Evolutionary conservation across 805 yeast genomes (phyloP).

Genomic region (Schwanniomyces vanrijiae): DNA sequence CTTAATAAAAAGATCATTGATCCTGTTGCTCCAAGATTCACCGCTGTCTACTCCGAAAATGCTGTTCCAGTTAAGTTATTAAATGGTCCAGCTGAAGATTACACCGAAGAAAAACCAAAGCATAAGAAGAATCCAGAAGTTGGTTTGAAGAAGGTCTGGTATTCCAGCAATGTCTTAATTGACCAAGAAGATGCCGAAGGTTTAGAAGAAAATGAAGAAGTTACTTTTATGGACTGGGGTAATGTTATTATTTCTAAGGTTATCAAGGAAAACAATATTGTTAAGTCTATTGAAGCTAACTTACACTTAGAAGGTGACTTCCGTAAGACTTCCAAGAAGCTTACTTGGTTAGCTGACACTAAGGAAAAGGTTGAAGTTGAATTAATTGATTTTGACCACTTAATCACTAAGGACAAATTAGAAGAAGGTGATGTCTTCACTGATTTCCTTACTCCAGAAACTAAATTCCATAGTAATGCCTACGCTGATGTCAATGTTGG

Average conservation of each 20-base stretch:
- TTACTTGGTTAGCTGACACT: slow-evolving; percentile 92
- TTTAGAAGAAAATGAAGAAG: slow-evolving; percentile 78
- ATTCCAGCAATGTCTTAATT: slow-evolving; percentile 60
- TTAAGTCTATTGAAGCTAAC: slow-evolving; percentile 68
- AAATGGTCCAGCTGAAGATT: slow-evolving; percentile 66
- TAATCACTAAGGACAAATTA: slow-evolving; percentile 90
- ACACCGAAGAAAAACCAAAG: slow-evolving; percentile 75
- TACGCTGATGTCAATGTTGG: slow-evolving; percentile 78
- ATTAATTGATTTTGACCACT: slow-evolving; percentile 88
- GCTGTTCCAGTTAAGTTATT: slow-evolving; percentile 67
- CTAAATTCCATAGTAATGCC: slow-evolving; percentile 80
- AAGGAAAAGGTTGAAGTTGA: slow-evolving; percentile 70
- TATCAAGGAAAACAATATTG: slow-evolving; percentile 57
- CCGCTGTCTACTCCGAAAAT: slow-evolving; percentile 66
- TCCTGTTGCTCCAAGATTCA: slow-evolving; percentile 94
- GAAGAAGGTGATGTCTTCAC: slow-evolving; percentile 94
- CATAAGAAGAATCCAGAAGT: slow-evolving; percentile 94
- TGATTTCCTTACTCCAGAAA: slow-evolving; percentile 83
- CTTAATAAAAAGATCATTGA: slow-evolving; percentile 95
- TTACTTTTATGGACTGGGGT: slow-evolving; percentile 99
- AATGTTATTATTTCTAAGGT: slow-evolving; percentile 78
- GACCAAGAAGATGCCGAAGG: slow-evolving; percentile 83
- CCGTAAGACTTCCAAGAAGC: slow-evolving; percentile 91
- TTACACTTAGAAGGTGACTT: slow-evolving; percentile 94
- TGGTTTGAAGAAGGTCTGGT: slow-evolving; percentile 79